A percentile compares a stretch with the other conserved stretches of the same genome.
These are phyloP conservation scores for Plantago ovata DNA, from an alignment of 257 asterid genomes.

Conservation along the genomic window DNA sequence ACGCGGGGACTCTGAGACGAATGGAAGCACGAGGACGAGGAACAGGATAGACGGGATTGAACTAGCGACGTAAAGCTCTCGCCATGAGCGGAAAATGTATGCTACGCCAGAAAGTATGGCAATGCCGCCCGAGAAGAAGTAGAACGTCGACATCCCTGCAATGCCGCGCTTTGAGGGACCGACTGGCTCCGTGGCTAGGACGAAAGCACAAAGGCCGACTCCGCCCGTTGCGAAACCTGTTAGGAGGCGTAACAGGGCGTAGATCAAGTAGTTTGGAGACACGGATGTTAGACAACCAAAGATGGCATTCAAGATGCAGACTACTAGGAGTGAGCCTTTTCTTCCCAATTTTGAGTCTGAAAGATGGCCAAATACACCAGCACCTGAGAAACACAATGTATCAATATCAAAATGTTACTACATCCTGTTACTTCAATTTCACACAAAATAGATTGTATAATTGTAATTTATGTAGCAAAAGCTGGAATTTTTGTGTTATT, in stretches of 20 bases:
- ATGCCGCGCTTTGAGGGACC: slow-evolving; percentile 73
- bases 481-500: no score
- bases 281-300: slow-evolving; percentile 72
- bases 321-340: slow-evolving; percentile 66
- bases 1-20: slow-evolving; percentile 77
- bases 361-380: slow-evolving; percentile 88
- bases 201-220: slow-evolving; percentile 82
- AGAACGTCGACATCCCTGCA: slow-evolving; percentile 90
- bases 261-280: slow-evolving; percentile 56
- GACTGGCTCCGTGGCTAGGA: slow-evolving; percentile 81
- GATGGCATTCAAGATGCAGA: slow-evolving; percentile 62
- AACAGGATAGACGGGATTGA: slow-evolving; percentile 61
- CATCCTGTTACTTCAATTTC: no score
- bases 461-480: no score
- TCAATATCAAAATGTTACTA: background rate
- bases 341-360: slow-evolving; percentile 81
- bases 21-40: slow-evolving; percentile 50
- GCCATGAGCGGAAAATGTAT: slow-evolving; percentile 58
- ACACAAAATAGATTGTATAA: no score
- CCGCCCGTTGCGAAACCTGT: slow-evolving; percentile 95
- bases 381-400: slow-evolving; percentile 43
- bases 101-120: slow-evolving; percentile 69
- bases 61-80: slow-evolving; percentile 63
- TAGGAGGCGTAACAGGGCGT: slow-evolving; percentile 57
- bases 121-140: slow-evolving; percentile 82